A percentile compares a stretch with the other conserved stretches of the same genome.
Conservation (phyloP, 805 yeast genomes). For the Pichia scutulata region DNA sequence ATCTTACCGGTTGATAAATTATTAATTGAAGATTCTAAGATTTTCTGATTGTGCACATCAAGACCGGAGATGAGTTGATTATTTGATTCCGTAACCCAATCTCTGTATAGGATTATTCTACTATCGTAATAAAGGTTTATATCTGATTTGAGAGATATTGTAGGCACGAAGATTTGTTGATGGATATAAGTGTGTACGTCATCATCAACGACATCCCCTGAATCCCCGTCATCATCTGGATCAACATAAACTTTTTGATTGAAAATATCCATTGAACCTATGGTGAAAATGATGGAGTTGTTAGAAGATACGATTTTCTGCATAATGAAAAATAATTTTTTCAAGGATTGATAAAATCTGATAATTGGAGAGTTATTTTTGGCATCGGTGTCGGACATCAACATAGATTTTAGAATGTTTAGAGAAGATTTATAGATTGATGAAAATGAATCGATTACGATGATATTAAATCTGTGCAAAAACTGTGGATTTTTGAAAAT, state of each 20-base stretch:
- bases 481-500: constrained; percentile 16
- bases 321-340: constrained; percentile 14
- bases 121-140: constrained; percentile 23
- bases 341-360: constrained; percentile 13
- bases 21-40: constrained; percentile 18
- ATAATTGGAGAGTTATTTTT: constrained; percentile 16
- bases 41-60: constrained; percentile 6
- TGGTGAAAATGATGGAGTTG: constrained; percentile 18
- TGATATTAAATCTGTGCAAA: constrained; percentile 13
- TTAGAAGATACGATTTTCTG: constrained; percentile 2
- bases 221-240: constrained; percentile 1
- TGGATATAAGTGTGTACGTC: constrained; percentile 9
- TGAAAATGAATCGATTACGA: constrained; percentile 25
- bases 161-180: constrained; percentile 28
- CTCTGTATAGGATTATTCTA: constrained; percentile 25
- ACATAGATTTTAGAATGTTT: constrained; percentile 6
- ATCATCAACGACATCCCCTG: background rate
- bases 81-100: constrained; percentile 20
- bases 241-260: constrained; percentile 18
- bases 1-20: constrained; percentile 14
- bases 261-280: constrained; percentile 23
- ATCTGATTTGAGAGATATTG: constrained; percentile 22
- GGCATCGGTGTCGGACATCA: background rate
- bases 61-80: constrained; percentile 1
- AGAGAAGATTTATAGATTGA: constrained; percentile 16